A percentile compares a stretch with the other conserved stretches of the same genome.
Evolutionary conservation across 306 rosid species (phyloP).

Genomic region (Prosopis cineraria): DNA sequence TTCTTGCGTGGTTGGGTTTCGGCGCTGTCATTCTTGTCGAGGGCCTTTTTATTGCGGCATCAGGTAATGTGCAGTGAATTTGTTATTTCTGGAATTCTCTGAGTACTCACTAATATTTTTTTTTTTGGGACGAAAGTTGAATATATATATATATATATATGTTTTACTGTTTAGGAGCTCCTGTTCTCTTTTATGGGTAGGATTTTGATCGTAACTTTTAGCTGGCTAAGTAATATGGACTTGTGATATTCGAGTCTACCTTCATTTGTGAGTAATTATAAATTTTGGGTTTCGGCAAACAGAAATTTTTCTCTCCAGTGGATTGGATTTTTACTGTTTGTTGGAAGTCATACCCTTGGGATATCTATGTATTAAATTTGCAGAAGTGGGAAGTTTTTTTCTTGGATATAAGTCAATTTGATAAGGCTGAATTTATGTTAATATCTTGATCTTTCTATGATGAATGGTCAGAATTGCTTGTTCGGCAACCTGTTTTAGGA

Average conservation of each 20-base stretch:
- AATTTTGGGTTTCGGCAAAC: neutral
- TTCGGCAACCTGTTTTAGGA: too few species aligned
- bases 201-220: neutral
- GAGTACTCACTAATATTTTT: neutral
- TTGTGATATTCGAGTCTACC: neutral
- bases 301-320: neutral
- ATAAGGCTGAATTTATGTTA: neutral
- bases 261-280: neutral
- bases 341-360: neutral
- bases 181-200: neutral
- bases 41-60: conserved; percentile 80
- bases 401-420: neutral
- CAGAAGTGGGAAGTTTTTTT: neutral
- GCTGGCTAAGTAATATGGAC: neutral
- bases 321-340: neutral
- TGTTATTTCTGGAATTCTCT: neutral
- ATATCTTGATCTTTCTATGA: neutral
- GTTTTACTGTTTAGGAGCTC: too few species aligned
- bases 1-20: conserved; percentile 81
- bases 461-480: too few species aligned
- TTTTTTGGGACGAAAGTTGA: neutral
- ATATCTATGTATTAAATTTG: neutral
- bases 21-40: conserved; percentile 69
- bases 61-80: conserved; percentile 39
- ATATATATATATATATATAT: too few species aligned